Conservation (phyloP, 371 early-diverging fungal genomes). For the Chytridiales sp. region DNA sequence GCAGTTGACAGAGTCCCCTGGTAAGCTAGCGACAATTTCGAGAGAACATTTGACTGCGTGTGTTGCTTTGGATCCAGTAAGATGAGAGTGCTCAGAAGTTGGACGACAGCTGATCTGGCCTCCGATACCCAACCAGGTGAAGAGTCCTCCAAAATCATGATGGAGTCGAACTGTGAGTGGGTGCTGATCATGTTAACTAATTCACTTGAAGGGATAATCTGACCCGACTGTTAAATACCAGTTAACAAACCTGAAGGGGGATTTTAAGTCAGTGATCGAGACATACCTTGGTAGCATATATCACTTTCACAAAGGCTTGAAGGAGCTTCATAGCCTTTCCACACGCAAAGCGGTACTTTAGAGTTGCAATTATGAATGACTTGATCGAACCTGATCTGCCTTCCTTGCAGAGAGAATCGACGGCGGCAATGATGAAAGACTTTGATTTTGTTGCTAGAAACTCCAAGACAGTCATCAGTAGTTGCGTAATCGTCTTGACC, state of each 20-base stretch:
- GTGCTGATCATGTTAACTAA: constrained; percentile 27
- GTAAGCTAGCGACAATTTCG: constrained; percentile 28
- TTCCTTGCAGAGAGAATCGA: too few relatives aligned
- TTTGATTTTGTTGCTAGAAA: too few relatives aligned
- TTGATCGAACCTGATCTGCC: too few relatives aligned
- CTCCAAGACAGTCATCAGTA: too few relatives aligned
- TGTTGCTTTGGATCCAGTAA: background rate
- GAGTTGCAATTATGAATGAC: background rate
- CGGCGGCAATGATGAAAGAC: too few relatives aligned
- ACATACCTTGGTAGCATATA: constrained; percentile 6
- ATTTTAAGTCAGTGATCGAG: background rate
- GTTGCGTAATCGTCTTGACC: too few relatives aligned
- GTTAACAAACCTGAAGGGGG: background rate
- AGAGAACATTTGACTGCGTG: constrained; percentile 24
- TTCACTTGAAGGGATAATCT: constrained; percentile 9
- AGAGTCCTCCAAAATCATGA: too few relatives aligned
- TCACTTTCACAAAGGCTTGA: background rate
- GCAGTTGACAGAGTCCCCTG: constrained; percentile 27
- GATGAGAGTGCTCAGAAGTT: background rate
- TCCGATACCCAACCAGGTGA: too few relatives aligned
- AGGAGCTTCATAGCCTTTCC: too few relatives aligned
- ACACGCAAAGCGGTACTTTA: constrained; percentile 3
- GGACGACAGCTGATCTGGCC: background rate
- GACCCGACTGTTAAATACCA: background rate
- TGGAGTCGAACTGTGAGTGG: constrained; percentile 34